phyloP scores from a whole-genome alignment of 805 yeast genomes.

The Alloascoidea africana region DNA sequence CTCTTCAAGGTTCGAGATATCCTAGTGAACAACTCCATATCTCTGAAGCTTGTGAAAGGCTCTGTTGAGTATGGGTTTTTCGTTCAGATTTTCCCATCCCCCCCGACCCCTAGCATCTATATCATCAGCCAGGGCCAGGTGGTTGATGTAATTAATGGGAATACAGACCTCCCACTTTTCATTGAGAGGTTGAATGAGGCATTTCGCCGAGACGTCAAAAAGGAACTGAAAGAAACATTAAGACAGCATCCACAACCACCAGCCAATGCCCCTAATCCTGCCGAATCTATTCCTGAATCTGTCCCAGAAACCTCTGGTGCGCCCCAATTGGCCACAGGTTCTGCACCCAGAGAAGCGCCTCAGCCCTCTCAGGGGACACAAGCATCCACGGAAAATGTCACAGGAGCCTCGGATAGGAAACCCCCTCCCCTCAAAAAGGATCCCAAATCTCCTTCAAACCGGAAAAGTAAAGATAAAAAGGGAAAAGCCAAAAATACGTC shows the following conservation, averaged over 20 bases:
- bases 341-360: background rate
- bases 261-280: slow-evolving; percentile 2
- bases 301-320: slow-evolving; percentile 5
- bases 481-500: slow-evolving; percentile 1
- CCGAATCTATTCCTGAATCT: slow-evolving; percentile 5
- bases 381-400: background rate
- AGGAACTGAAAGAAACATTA: slow-evolving; percentile 12
- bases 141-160: slow-evolving; percentile 25
- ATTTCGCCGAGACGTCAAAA: slow-evolving; percentile 3
- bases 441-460: slow-evolving; percentile 7
- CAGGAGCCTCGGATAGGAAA: slow-evolving; percentile 6
- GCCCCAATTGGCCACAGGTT: background rate
- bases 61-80: slow-evolving; percentile 31
- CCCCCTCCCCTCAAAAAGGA: slow-evolving; percentile 2
- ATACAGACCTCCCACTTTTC: slow-evolving; percentile 15
- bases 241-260: slow-evolving; percentile 7
- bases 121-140: slow-evolving; percentile 34
- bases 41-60: slow-evolving; percentile 24
- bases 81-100: slow-evolving; percentile 37
- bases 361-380: slow-evolving; percentile 2
- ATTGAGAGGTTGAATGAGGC: slow-evolving; percentile 3
- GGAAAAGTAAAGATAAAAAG: slow-evolving; percentile 6
- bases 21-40: slow-evolving; percentile 19
- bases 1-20: slow-evolving; percentile 9
- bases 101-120: slow-evolving; percentile 38